phyloP scores from a whole-genome alignment of 495 filamentous ascomycete species.

The Talaromyces borbonicus region DNA sequence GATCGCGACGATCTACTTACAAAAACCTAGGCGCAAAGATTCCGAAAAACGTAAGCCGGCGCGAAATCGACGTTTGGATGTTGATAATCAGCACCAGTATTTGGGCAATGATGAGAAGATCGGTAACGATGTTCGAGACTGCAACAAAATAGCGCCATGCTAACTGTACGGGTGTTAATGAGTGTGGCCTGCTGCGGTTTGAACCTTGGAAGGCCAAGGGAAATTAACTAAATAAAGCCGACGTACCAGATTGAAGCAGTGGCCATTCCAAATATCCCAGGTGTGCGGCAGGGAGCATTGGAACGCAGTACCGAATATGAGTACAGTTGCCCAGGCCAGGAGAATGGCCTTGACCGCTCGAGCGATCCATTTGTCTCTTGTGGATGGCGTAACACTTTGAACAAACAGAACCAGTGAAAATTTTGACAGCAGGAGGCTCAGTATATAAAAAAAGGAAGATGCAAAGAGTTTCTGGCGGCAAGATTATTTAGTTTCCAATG shows the following conservation, averaged over 20 bases:
- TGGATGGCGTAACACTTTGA: constrained; percentile 14
- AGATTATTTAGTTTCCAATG: not conserved
- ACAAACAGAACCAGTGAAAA: constrained; percentile 19
- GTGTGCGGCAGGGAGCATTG: constrained; percentile 16
- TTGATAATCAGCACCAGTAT: constrained; percentile 15
- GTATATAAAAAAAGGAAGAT: constrained; percentile 15
- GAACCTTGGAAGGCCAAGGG: no score
- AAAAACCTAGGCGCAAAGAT: constrained; percentile 18
- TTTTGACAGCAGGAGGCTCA: constrained; percentile 19
- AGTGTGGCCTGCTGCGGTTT: not conserved
- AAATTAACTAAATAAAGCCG: not conserved
- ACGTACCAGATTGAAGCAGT: constrained; percentile 19
- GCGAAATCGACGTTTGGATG: constrained; percentile 14
- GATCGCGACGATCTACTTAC: constrained; percentile 8
- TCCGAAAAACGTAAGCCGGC: constrained; percentile 15
- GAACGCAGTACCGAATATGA: constrained; percentile 16
- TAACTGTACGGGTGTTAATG: constrained; percentile 8
- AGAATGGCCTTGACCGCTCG: constrained; percentile 9
- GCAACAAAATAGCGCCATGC: constrained; percentile 18
- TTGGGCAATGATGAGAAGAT: constrained; percentile 17
- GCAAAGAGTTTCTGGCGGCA: constrained; percentile 16
- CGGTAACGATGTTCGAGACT: constrained; percentile 16
- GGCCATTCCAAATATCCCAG: constrained; percentile 17
- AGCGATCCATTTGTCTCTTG: constrained; percentile 13
- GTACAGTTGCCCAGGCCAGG: constrained; percentile 13